phyloP scores from a whole-genome alignment of 208 protist species.

The Trypanosoma congolense region DNA sequence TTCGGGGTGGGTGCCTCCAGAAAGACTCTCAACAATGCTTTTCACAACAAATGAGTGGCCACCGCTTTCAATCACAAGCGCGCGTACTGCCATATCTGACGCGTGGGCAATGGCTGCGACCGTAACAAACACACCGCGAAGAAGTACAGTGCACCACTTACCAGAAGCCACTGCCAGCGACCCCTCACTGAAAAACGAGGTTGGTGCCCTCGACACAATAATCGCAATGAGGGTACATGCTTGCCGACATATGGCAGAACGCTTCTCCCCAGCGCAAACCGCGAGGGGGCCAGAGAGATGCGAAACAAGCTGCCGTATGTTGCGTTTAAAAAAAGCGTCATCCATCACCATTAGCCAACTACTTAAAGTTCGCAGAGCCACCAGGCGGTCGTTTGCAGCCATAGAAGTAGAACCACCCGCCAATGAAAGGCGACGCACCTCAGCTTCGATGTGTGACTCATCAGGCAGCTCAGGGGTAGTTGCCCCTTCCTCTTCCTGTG shows the following conservation, averaged over 20 bases:
- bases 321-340: conserved; percentile 23
- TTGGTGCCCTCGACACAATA: conserved; percentile 35
- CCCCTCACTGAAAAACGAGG: conserved; percentile 14
- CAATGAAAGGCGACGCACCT: conserved; percentile 12
- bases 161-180: conserved; percentile 21
- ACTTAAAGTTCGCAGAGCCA: conserved; percentile 41
- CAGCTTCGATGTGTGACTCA: conserved; percentile 6
- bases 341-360: conserved; percentile 48
- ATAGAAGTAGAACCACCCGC: conserved; percentile 9
- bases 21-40: conserved; percentile 39
- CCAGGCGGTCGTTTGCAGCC: conserved; percentile 27
- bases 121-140: conserved; percentile 75
- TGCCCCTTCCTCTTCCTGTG: conserved; percentile 1
- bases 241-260: conserved; percentile 69
- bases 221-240: conserved; percentile 51
- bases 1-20: conserved; percentile 64
- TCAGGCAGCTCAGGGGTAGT: not conserved
- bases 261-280: conserved; percentile 59
- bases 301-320: conserved; percentile 21
- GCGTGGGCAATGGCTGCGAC: conserved; percentile 69
- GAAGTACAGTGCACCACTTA: conserved; percentile 46
- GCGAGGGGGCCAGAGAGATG: conserved; percentile 28
- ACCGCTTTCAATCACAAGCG: conserved; percentile 48
- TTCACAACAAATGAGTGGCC: conserved; percentile 39
- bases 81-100: conserved; percentile 58